Evolutionary conservation across 192 early-diverging fungal species (phyloP).

Genomic region (Entomortierella lignicola): DNA sequence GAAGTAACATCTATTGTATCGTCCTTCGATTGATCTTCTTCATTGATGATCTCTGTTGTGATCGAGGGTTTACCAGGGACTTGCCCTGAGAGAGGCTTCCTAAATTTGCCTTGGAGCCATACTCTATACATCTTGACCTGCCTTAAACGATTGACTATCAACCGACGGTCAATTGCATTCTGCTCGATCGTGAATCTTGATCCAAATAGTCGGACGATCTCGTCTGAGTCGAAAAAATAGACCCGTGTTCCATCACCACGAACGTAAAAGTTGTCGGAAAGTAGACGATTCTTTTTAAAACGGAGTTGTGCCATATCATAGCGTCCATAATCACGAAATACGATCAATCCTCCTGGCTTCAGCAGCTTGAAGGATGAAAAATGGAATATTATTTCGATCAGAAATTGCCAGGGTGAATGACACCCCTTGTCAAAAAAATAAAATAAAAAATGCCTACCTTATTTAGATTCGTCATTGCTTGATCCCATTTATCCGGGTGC

Average conservation of each 20-base stretch:
- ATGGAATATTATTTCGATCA: no score
- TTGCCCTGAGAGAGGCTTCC: conserved; percentile 63
- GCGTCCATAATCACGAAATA: conserved; percentile 97
- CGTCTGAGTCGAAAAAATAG: conserved; percentile 89
- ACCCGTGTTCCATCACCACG: conserved; percentile 97
- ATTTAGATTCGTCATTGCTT: conserved; percentile 84
- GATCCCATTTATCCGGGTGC: conserved; percentile 85
- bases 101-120: conserved; percentile 98
- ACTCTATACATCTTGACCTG: conserved; percentile 98
- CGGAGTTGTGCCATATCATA: conserved; percentile 98
- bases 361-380: conserved; percentile 57
- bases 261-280: conserved; percentile 96
- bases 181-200: conserved; percentile 81
- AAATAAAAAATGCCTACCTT: conserved; percentile 56
- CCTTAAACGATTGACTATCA: conserved; percentile 91
- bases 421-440: background rate
- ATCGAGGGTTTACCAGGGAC: conserved; percentile 16
- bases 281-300: conserved; percentile 91
- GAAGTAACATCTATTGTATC: background rate
- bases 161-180: conserved; percentile 90
- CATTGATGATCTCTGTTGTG: conserved; percentile 22
- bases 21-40: background rate
- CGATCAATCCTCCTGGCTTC: conserved; percentile 91
- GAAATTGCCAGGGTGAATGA: no score
- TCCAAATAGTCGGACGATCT: conserved; percentile 63